Evolutionary conservation across 148 eudicot species (phyloP).

Genomic region (Heliosperma pusillum): DNA sequence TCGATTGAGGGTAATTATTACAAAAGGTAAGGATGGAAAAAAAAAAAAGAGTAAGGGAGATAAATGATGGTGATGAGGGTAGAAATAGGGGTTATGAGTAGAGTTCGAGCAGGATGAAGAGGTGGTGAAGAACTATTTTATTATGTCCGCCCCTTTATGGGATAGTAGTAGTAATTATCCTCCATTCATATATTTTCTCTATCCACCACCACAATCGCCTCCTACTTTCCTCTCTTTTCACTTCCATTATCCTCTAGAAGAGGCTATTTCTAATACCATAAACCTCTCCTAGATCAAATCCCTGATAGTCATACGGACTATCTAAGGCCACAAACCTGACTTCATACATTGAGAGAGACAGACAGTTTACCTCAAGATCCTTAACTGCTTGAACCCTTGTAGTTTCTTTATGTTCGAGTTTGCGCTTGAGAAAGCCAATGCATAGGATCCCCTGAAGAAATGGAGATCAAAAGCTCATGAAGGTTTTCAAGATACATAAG

Average conservation of each 20-base stretch:
- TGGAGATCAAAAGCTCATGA: not conserved
- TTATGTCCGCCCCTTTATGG: not conserved
- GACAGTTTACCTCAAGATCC: constrained; percentile 61
- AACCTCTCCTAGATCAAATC: not conserved
- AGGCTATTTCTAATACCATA: not conserved
- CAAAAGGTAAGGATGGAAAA: not conserved
- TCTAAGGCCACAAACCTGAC: not conserved
- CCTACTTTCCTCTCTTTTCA: not conserved
- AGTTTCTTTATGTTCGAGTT: constrained; percentile 63
- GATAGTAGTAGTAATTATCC: not conserved
- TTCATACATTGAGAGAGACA: not conserved
- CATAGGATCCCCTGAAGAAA: constrained; percentile 69
- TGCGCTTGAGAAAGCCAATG: constrained; percentile 79
- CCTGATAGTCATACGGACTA: not conserved
- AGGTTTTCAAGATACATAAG: not conserved
- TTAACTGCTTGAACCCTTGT: constrained; percentile 64
- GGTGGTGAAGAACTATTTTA: not conserved
- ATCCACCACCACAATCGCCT: not conserved
- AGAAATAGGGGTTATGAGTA: too few relatives aligned
- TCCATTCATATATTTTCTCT: not conserved
- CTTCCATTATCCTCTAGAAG: not conserved
- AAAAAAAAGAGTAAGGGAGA: not conserved
- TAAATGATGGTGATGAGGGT: not conserved
- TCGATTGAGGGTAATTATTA: not conserved
- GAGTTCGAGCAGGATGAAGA: not conserved